Base-by-base conservation (phyloP, 768 basidiomycete genomes). In the Boletus sensibilis region DNA sequence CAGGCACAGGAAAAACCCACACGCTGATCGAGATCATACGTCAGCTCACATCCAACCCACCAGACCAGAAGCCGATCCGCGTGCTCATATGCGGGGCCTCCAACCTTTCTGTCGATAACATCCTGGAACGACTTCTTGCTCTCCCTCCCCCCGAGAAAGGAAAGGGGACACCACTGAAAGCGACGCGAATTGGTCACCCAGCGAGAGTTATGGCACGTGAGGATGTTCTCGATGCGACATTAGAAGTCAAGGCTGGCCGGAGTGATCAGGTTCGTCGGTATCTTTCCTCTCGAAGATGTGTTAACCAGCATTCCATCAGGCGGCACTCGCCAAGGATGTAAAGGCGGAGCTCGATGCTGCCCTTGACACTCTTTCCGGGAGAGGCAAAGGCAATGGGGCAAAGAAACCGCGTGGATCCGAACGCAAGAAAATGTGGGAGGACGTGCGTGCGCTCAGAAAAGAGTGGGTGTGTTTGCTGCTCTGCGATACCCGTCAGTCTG, bases 61-160 rank as follows among this genome's bases (percentile, higher is more conserved):
- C 70, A 14, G 51, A 53, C 27, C 77, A 80, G 14, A 82, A 79
- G 57, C 76, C 83, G 3, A 73, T 77, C 37, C 82, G 87, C 33
- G 74, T 97, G 4, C 83, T 98, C 13, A 87, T 98, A 5, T 97
- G 95, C 65, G 94, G 94, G 21, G 94, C 94, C 9, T 94, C 91
- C 4, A 97, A 99, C 64, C 78, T 99, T 49, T 90, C 95, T 1
- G 93, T 97, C 1, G 97, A 99, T 71, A 99, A 99, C 70, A 88
- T 99, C 38, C 79, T 99, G 13, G 88, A 95, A 63, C 81, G 97
- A 20, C 78, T 99, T 11, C 77, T 91, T 16, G 81, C 79, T 16
- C 73, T 90, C 4, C 85, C 87, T 13, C 57, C 72, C 0, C 63
- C 72, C 1, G 79, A 79, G 25, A 84, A 80, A 49, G 77, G 76